Conservation (phyloP, 257 asterid genomes). For the Solanum dulcamara region DNA sequence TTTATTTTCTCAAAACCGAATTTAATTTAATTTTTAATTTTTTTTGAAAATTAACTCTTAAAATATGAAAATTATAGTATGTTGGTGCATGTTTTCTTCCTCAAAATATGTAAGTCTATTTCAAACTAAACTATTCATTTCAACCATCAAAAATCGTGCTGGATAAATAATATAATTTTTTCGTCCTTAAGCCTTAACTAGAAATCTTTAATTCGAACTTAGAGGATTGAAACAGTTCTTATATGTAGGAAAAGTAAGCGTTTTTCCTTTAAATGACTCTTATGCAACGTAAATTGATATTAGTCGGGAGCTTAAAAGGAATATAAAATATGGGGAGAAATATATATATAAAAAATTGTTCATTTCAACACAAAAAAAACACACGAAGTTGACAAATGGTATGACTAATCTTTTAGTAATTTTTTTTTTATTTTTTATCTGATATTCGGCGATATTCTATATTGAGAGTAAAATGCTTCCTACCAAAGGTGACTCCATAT, state of each 20-base stretch:
- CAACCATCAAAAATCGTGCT: rapidly evolving
- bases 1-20: not conserved
- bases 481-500: no score
- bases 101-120: not conserved
- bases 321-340: not conserved
- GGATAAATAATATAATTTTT: rapidly evolving
- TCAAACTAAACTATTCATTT: not conserved
- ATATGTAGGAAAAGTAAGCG: not conserved
- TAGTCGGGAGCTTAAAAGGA: not conserved
- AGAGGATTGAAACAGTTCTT: not conserved
- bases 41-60: not conserved
- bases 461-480: no score
- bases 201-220: not conserved
- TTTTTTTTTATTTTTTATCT: no score
- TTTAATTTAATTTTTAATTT: not conserved
- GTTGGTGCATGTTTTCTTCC: no score
- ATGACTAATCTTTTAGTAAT: not conserved
- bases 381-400: not conserved
- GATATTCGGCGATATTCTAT: no score
- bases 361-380: not conserved
- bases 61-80: no score
- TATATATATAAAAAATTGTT: not conserved
- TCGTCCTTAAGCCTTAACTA: rapidly evolving
- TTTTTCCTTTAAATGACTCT: not conserved
- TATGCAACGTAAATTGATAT: not conserved